Conservation (phyloP, 768 basidiomycete species). For the Serpula lacrymans region DNA sequence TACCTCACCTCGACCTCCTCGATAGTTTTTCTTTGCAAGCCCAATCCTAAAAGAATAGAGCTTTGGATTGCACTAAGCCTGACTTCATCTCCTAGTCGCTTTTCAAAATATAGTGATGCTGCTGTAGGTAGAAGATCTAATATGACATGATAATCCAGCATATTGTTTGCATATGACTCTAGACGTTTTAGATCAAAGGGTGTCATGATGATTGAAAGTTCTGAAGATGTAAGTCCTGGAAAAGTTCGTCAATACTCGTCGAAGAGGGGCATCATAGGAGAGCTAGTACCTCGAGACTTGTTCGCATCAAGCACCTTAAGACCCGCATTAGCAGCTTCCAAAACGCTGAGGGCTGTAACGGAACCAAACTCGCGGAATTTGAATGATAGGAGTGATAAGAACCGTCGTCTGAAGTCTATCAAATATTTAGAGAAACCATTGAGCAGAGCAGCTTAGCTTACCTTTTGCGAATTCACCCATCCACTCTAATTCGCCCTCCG, state of each 20-base stretch:
- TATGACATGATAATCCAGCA: conserved; percentile 95
- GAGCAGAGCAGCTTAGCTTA: conserved; percentile 22
- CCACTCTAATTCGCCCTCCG: conserved; percentile 70
- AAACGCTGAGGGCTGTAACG: conserved; percentile 79
- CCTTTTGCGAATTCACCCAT: conserved; percentile 85
- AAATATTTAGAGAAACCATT: not conserved
- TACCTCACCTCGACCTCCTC: conserved; percentile 80
- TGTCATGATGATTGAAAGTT: conserved; percentile 64
- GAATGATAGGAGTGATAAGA: conserved; percentile 86
- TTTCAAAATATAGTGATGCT: conserved; percentile 83
- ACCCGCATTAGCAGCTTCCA: conserved; percentile 78
- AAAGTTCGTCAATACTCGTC: conserved; percentile 35
- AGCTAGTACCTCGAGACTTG: conserved; percentile 32
- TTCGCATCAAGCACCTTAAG: conserved; percentile 44
- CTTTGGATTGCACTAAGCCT: conserved; percentile 85
- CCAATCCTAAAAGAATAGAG: conserved; percentile 85
- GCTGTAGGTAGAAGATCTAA: conserved; percentile 85
- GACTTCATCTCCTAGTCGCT: conserved; percentile 59
- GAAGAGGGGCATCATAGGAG: not conserved
- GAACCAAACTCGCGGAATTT: conserved; percentile 94
- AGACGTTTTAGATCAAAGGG: conserved; percentile 96
- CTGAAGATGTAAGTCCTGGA: conserved; percentile 30
- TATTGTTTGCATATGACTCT: conserved; percentile 92
- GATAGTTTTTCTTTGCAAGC: conserved; percentile 83
- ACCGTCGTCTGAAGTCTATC: conserved; percentile 90